Evolutionary conservation across 2,329 filamentous ascomycete genomes (phyloP), one percentile per base, ranked within the genome.

Genomic region (Sclerotinia nivalis): DNA sequence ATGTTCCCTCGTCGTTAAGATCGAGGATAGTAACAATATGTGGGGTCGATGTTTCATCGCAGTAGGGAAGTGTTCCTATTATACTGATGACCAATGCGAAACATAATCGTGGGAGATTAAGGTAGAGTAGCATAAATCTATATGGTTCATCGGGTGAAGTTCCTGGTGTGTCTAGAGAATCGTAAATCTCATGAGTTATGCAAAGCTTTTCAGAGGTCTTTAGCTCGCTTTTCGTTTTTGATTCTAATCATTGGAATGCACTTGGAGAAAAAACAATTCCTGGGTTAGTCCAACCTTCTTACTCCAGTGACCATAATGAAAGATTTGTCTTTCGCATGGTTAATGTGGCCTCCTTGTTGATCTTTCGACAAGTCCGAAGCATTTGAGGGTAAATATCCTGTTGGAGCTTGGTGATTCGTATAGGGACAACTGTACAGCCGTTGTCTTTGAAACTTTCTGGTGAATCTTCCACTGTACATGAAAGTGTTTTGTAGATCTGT

Each of bases 331-430:
- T 10, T 28, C 56, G 25, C 56, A 60, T 60, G 37, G 25, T 60
- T 20, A 60, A 4, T 7, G 56, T 45, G 8, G 56, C 56, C 37
- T 60, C 56, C 28, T 60, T 12, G 40, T 60, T 43, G n/a, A 60
- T 60, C 56, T 59, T 59, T 60, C n/a, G 56, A 45, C 37, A 45
- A 6, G 56, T 60, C n/a, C 56, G 56, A 60, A 45, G 56, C 28
- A 60, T 45, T 15, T 60, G 56, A 28, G 56, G 56, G 37, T 60
- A 15, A 20, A 60, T 60, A 45, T 45, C 56, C 25, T 60, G 56
- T 18, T 60, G 56, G 15, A 28, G 56, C 56, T 45, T 45, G 15
- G 37, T 45, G 37, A 60, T 59, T 45, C 56, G 56, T 28, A 59
- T 43, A 15, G 37, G 56, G n/a, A 60, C 18, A 25, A 43, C 7